Base-by-base conservation (phyloP, 2,329 filamentous ascomycete genomes). In the Parastagonospora nodorum region DNA sequence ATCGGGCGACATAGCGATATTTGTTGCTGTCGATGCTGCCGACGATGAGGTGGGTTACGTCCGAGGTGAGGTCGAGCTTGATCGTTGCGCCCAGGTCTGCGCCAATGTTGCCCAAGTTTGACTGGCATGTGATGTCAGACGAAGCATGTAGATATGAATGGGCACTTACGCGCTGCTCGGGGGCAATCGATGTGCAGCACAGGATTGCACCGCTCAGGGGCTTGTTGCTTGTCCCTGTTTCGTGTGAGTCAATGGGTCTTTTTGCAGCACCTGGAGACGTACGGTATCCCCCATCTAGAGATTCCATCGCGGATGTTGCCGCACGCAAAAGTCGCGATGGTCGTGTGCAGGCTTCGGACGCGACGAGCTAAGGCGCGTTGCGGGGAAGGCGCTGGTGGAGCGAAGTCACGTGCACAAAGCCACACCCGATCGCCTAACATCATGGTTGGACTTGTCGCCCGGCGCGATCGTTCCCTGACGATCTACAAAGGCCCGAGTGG, bases 11-110 rank as follows among this genome's bases (percentile, higher is more conserved):
- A 79, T 96, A 96, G 73, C 87, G 88, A 76, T 99, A 99, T 74
- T 99, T 99, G 42, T 89, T 85, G 1, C 93, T 97, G 70, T 93
- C 85, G 66, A 91, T 89, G 65, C 89, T 87, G 71, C 92, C 94
- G 55, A 96, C 90, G 57, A 99, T 84, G 40, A 99, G 85, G 77
- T 99, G 94, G 5, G 94, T 97, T 41, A 96, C 91, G 72, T 97
- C 91, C 49, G 89, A 90, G n/a, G 92, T 97, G 38, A 99, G 84
- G 73, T 99, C 92, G 73, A 92, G 88, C 65, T 89, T 92, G 80
- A 96, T 89, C 53, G 83, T 75, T 43, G 92, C 94, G 58, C 94
- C 94, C 80, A 99, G 91, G 69, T 96, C 85, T 57, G 80, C 75
- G 14, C 89, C 89, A 53, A 86, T 84, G 42, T 80, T 75, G 12